Conservation (phyloP, 805 yeast genomes). For the Tetrapisispora phaffii region DNA sequence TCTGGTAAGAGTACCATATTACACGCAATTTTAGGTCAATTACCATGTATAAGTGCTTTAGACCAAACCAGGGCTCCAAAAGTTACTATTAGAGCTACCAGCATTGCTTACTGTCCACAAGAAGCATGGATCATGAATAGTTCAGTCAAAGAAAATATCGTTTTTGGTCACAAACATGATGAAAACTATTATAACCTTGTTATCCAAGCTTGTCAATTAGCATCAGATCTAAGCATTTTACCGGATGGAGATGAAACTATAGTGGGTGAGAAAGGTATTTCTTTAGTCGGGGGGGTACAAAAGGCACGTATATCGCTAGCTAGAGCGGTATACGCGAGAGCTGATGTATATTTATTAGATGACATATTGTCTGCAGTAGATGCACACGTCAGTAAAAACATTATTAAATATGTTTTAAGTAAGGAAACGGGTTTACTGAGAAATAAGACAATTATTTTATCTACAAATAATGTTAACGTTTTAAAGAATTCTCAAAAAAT, state of each 20-base stretch:
- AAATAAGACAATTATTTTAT: conserved; percentile 43
- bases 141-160: conserved; percentile 40
- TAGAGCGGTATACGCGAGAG: conserved; percentile 55
- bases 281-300: conserved; percentile 55
- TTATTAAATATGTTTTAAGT: conserved; percentile 41
- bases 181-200: conserved; percentile 34
- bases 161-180: conserved; percentile 41
- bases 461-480: conserved; percentile 50
- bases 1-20: conserved; percentile 55
- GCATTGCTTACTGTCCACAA: conserved; percentile 54
- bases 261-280: conserved; percentile 53
- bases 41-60: conserved; percentile 31
- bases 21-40: conserved; percentile 45
- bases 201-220: conserved; percentile 40
- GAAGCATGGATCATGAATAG: conserved; percentile 46
- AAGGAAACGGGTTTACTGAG: conserved; percentile 37
- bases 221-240: conserved; percentile 38
- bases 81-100: conserved; percentile 21
- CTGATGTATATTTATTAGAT: conserved; percentile 51
- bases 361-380: conserved; percentile 66
- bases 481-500: conserved; percentile 51
- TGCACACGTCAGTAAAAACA: conserved; percentile 53
- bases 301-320: conserved; percentile 57
- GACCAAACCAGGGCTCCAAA: conserved; percentile 18
- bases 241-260: conserved; percentile 46